Evolutionary conservation across 2,329 filamentous ascomycete genomes (phyloP), one percentile per base, ranked within the genome.

Genomic region (Arthrobotrys entomopaga): DNA sequence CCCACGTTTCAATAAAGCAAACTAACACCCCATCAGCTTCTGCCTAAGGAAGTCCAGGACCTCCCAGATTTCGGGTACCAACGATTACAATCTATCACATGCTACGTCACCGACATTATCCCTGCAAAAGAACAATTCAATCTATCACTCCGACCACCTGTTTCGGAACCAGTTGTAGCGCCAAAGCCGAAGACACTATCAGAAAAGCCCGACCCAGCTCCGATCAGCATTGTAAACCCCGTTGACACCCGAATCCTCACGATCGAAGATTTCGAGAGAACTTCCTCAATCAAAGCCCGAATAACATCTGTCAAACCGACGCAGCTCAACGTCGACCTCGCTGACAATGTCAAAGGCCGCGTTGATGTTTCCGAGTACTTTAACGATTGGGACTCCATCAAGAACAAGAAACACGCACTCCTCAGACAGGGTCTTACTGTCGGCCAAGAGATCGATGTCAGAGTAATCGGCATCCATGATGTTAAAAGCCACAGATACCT

Each of bases 341-440:
- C 92, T 49, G 92, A 96, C 79, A 92, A 93, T 77, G 85, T 96
- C 7, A 91, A 96, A 80, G 95, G 94, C n/a, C 91, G 95, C 16
- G 89, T 99, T 72, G 94, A 97, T 79, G 87, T 95, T 4, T 96
- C 95, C 0, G 92, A 98, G 80, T 83, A 93, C 11, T 99, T 96
- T 80, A 91, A 97, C 80, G 85, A 85, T 10, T 97, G 91, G 90
- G 90, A 96, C 53, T 89, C 94, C 49, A 95, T 99, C 79, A 85
- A 88, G 65, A 88, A 97, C 79, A 87, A 89, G 69, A 97, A 94
- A 81, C 85, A 88, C 26, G 94, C 95, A 0, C 84, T 98, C n/a
- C 96, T 74, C 8, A 58, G 63, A 59, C 70, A 74, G 19, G 70
- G 70, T 11, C 57, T 96, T 82, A 86, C 87, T 75, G 84, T 86